Evolutionary conservation across 768 basidiomycete species (phyloP).

Genomic region (Cantharellus cinnabarinus): DNA sequence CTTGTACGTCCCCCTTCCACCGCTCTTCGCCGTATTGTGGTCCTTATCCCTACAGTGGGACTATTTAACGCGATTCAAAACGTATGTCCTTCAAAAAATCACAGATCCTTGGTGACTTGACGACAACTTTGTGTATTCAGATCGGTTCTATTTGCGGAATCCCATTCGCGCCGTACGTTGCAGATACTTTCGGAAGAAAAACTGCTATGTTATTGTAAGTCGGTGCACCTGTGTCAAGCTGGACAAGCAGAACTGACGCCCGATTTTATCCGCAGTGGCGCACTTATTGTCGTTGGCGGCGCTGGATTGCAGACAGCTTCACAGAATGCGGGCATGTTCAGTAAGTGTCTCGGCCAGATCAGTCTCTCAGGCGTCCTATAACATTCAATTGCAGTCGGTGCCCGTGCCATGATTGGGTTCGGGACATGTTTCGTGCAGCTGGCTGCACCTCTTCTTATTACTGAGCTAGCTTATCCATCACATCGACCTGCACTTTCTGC

Average conservation of each 20-base stretch:
- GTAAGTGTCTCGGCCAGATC: constrained; percentile 12
- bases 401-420: constrained; percentile 25
- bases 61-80: constrained; percentile 64
- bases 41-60: constrained; percentile 25
- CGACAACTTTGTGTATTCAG: constrained; percentile 29
- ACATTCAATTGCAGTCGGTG: constrained; percentile 16
- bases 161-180: neutral
- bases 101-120: neutral
- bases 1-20: neutral
- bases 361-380: neutral
- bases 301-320: constrained; percentile 50
- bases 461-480: constrained; percentile 67
- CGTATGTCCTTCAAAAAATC: constrained; percentile 31
- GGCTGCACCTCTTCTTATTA: constrained; percentile 66
- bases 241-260: neutral
- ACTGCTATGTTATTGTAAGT: constrained; percentile 31
- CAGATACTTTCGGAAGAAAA: constrained; percentile 38
- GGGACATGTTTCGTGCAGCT: constrained; percentile 41
- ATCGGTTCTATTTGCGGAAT: constrained; percentile 12
- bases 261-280: constrained; percentile 20
- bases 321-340: constrained; percentile 59
- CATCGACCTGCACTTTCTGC: constrained; percentile 67
- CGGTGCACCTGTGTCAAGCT: neutral
- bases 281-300: constrained; percentile 47
- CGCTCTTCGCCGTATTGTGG: neutral